Conservation (phyloP, 23 red algal species). For the Gracilaria domingensis region DNA sequence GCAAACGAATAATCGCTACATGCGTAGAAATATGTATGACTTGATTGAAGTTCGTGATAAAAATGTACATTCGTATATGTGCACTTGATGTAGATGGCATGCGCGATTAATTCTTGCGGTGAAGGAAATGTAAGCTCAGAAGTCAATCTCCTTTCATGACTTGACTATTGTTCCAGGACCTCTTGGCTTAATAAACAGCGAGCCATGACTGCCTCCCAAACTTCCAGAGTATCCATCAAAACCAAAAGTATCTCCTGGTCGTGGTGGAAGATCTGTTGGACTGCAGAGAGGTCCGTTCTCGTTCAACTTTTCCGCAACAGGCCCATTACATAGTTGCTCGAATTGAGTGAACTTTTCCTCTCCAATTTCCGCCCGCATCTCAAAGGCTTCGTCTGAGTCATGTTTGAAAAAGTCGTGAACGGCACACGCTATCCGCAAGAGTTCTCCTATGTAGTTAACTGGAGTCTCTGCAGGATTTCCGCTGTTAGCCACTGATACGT, state of each 20-base stretch:
- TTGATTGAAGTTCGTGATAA: not conserved
- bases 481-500: constrained; percentile 12
- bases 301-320: constrained; percentile 60
- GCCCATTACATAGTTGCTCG: constrained; percentile 47
- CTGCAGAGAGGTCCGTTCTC: constrained; percentile 68
- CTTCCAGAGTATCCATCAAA: constrained; percentile 50
- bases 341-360: constrained; percentile 34
- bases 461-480: constrained; percentile 19
- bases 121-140: not conserved
- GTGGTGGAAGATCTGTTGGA: constrained; percentile 45
- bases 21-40: not conserved
- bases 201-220: constrained; percentile 48
- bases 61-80: constrained; percentile 34
- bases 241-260: constrained; percentile 52
- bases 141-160: not conserved
- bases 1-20: not conserved
- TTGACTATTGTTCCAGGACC: constrained; percentile 1
- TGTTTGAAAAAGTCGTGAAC: constrained; percentile 76
- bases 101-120: not conserved
- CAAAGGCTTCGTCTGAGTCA: constrained; percentile 24
- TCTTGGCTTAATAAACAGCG: constrained; percentile 36
- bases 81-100: constrained; percentile 10
- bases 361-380: constrained; percentile 57
- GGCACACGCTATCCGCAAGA: constrained; percentile 47
- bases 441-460: constrained; percentile 61